phyloP scores from a whole-genome alignment of 1,139 yeast species.

The Protomyces macrosporus region DNA sequence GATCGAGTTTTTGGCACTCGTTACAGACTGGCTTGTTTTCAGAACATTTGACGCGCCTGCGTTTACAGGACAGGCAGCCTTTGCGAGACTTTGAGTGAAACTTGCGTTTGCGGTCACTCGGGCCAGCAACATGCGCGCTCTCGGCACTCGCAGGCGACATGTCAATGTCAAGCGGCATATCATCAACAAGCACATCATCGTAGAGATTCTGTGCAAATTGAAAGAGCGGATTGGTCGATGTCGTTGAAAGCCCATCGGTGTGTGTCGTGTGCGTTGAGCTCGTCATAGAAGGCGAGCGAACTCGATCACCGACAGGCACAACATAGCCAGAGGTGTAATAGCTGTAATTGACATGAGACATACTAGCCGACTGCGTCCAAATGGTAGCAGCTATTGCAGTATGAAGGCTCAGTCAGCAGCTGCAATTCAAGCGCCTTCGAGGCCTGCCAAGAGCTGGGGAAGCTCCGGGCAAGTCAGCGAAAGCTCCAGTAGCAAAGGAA shows the following conservation, averaged over 20 bases:
- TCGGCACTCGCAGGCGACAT: no score
- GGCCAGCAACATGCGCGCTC: no score
- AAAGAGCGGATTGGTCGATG: neutral
- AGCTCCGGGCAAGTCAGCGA: no score
- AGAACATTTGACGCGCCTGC: constrained; percentile 48
- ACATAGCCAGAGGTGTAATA: no score
- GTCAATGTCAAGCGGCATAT: neutral
- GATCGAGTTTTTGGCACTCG: constrained; percentile 14
- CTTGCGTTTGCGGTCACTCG: constrained; percentile 28
- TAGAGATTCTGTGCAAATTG: neutral
- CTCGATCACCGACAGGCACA: neutral
- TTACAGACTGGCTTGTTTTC: constrained; percentile 42
- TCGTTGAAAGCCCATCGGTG: neutral
- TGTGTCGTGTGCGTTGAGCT: neutral
- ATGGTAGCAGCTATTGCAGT: no score
- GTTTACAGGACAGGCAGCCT: constrained; percentile 47
- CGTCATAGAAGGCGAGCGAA: neutral
- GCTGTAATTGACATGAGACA: no score
- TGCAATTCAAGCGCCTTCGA: no score
- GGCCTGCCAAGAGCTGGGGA: no score
- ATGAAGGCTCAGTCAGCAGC: no score
- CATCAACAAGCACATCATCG: neutral
- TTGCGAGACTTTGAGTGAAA: constrained; percentile 32
- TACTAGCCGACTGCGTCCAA: no score
- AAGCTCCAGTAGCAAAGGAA: no score